These are phyloP conservation scores for Nepenthes mirabilis DNA, from an alignment of 148 eudicot species.

Conservation along the genomic window DNA sequence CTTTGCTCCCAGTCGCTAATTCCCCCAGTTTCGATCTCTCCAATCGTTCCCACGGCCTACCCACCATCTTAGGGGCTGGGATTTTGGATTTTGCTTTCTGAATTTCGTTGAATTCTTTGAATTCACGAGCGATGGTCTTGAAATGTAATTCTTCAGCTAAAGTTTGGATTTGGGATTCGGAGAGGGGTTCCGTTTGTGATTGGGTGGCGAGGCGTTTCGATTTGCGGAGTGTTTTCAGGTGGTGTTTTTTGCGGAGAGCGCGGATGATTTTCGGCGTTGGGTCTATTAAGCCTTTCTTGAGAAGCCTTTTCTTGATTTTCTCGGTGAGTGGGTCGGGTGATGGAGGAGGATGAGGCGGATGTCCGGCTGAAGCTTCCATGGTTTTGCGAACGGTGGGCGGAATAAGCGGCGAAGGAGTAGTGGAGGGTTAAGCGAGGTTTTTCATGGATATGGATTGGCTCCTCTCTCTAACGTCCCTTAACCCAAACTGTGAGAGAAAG, in stretches of 20 bases:
- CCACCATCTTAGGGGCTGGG: slow-evolving; percentile 24
- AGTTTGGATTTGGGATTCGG: slow-evolving; percentile 25
- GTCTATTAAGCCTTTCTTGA: slow-evolving; percentile 32
- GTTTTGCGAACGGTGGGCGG: not conserved
- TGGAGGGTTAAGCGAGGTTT: no score
- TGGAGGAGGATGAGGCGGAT: slow-evolving; percentile 25
- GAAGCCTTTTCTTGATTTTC: slow-evolving; percentile 44
- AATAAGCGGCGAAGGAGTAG: no score
- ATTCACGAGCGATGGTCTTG: slow-evolving; percentile 40
- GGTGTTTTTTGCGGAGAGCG: slow-evolving; percentile 66
- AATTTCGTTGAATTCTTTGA: slow-evolving; percentile 25
- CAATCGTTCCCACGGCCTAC: slow-evolving; percentile 67
- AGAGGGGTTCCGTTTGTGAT: slow-evolving; percentile 13
- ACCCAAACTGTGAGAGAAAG: no score
- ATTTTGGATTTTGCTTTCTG: slow-evolving; percentile 6
- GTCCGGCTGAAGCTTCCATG: slow-evolving; percentile 55
- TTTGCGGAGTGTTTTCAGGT: slow-evolving; percentile 54
- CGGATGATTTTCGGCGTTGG: slow-evolving; percentile 89
- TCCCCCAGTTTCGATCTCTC: slow-evolving; percentile 38
- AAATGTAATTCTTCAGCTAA: slow-evolving; percentile 45
- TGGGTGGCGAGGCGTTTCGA: slow-evolving; percentile 28
- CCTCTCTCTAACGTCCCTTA: no score
- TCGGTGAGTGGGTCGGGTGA: slow-evolving; percentile 25
- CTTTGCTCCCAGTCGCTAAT: slow-evolving; percentile 19
- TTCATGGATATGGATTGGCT: no score